These are phyloP conservation scores for Phylloboletellus chloephorus DNA, from an alignment of 1,284 basidiomycete genomes.

Conservation along the genomic window DNA sequence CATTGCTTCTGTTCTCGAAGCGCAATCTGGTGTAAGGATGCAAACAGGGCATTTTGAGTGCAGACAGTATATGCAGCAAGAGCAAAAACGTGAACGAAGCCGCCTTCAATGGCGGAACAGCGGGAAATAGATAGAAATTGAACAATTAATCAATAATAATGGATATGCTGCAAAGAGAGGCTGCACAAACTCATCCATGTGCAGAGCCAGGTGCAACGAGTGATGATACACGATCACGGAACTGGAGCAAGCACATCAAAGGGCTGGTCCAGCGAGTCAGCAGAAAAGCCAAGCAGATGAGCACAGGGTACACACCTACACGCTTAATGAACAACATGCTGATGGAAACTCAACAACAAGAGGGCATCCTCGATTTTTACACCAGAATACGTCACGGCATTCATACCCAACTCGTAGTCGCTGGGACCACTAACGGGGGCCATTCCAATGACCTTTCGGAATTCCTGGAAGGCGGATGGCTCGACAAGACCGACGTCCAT, in stretches of 20 bases:
- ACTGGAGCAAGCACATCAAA: slow-evolving; percentile 13
- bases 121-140: slow-evolving; percentile 24
- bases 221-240: slow-evolving; percentile 23
- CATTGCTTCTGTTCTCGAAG: slow-evolving; percentile 22
- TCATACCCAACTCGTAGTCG: slow-evolving; percentile 27
- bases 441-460: slow-evolving; percentile 26
- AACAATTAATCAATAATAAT: slow-evolving; percentile 36
- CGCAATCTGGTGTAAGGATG: slow-evolving; percentile 17
- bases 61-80: slow-evolving; percentile 20
- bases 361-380: slow-evolving; percentile 61
- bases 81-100: slow-evolving; percentile 9
- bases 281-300: slow-evolving; percentile 1
- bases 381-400: slow-evolving; percentile 33
- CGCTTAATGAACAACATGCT: slow-evolving; percentile 51
- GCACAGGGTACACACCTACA: slow-evolving; percentile 21
- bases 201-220: slow-evolving; percentile 8
- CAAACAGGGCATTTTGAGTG: slow-evolving; percentile 9
- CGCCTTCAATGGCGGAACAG: slow-evolving; percentile 10
- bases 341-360: slow-evolving; percentile 63
- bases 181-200: slow-evolving; percentile 12
- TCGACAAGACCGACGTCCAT: slow-evolving; percentile 29
- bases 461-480: slow-evolving; percentile 26
- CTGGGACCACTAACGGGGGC: slow-evolving; percentile 17
- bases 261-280: slow-evolving; percentile 17
- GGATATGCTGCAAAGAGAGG: slow-evolving; percentile 27